Percentiles rank a stretch among this genome's conserved stretches.
These are phyloP conservation scores for Lenzites betulinus DNA, from an alignment of 768 basidiomycete species.

Conservation along the genomic window DNA sequence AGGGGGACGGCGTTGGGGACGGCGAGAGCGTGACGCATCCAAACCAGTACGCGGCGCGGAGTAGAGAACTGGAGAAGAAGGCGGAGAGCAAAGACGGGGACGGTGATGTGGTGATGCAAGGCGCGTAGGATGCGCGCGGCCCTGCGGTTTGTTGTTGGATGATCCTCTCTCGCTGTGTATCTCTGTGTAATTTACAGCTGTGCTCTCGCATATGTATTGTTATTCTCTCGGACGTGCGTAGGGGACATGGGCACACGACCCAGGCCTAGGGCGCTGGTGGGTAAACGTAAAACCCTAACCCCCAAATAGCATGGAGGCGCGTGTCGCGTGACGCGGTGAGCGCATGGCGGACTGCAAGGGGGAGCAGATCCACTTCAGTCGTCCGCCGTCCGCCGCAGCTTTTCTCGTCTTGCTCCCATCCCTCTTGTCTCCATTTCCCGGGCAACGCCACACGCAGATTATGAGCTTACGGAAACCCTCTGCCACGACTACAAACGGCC, in stretches of 20 bases:
- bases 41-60: conserved; percentile 82
- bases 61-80: conserved; percentile 59
- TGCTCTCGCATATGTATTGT: conserved; percentile 10
- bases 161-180: not conserved
- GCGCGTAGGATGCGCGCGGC: conserved; percentile 13
- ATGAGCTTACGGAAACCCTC: conserved; percentile 56
- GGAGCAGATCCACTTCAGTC: conserved; percentile 11
- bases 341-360: not conserved
- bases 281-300: conserved; percentile 16
- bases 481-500: conserved; percentile 32
- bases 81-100: conserved; percentile 28
- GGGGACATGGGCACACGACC: not conserved
- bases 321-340: conserved; percentile 18
- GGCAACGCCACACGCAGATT: not conserved
- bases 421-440: not conserved
- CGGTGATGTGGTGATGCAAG: conserved; percentile 44
- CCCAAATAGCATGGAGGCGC: not conserved
- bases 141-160: too few species aligned
- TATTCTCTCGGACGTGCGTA: not conserved
- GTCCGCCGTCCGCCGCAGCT: conserved; percentile 2
- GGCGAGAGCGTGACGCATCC: conserved; percentile 94
- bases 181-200: not conserved
- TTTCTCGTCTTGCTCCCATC: not conserved
- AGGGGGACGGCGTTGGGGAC: conserved; percentile 84
- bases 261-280: not conserved